Percentiles rank a stretch among this genome's conserved stretches.
Conservation (phyloP, 805 yeast species). For the Kuraishia floccosa region DNA sequence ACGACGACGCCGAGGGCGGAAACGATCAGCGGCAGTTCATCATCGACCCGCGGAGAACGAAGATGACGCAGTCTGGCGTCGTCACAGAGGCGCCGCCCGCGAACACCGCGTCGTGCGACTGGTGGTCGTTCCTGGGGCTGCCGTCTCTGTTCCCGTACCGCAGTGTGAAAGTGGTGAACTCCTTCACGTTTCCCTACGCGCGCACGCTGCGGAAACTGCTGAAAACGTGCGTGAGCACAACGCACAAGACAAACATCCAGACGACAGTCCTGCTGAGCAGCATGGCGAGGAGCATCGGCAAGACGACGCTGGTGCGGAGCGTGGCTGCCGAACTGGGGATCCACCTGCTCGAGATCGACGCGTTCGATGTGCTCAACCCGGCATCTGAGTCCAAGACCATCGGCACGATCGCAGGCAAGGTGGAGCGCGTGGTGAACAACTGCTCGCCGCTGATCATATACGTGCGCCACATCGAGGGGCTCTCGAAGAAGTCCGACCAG, state of each 20-base stretch:
- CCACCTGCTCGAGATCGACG: constrained; percentile 59
- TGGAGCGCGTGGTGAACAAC: constrained; percentile 47
- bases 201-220: constrained; percentile 41
- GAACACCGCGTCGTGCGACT: neutral
- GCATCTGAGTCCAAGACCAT: constrained; percentile 71
- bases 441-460: constrained; percentile 39
- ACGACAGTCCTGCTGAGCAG: constrained; percentile 64
- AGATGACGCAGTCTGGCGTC: constrained; percentile 59
- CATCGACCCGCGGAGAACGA: constrained; percentile 58
- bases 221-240: constrained; percentile 30
- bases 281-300: constrained; percentile 69
- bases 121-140: constrained; percentile 8
- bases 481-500: constrained; percentile 58
- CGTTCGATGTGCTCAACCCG: constrained; percentile 50
- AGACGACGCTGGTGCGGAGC: constrained; percentile 48
- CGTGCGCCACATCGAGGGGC: constrained; percentile 62
- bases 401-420: constrained; percentile 65
- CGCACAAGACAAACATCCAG: constrained; percentile 25
- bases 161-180: constrained; percentile 5
- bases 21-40: constrained; percentile 26
- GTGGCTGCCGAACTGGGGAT: constrained; percentile 50
- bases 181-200: constrained; percentile 31
- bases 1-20: neutral
- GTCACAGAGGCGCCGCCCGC: constrained; percentile 26
- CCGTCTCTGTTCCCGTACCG: constrained; percentile 7